These are phyloP conservation scores for Buddleja alternifolia DNA, from an alignment of 257 asterid species.

Conservation along the genomic window DNA sequence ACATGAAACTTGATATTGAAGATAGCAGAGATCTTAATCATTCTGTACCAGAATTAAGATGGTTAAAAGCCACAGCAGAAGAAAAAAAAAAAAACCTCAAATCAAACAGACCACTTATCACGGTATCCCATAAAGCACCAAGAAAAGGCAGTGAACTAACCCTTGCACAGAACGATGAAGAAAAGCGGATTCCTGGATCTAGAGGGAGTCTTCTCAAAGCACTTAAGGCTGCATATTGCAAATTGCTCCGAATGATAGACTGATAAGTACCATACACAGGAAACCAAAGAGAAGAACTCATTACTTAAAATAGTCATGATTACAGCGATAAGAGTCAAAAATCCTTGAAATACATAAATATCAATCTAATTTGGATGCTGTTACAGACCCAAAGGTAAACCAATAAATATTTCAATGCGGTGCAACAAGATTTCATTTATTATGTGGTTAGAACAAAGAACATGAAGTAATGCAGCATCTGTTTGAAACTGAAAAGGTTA, in stretches of 20 bases:
- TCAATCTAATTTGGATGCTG: constrained; percentile 1
- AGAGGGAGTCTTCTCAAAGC: constrained; percentile 99
- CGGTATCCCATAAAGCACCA: constrained; percentile 32
- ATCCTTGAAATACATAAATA: constrained; percentile 1
- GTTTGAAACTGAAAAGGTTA: neutral
- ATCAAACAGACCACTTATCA: constrained; percentile 15
- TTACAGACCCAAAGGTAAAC: neutral
- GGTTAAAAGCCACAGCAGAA: constrained; percentile 15
- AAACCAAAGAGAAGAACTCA: constrained; percentile 27
- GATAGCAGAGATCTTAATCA: constrained; percentile 24
- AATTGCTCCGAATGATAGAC: constrained; percentile 93
- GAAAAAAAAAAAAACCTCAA: constrained; percentile 15
- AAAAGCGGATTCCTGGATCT: constrained; percentile 97
- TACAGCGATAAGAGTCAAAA: constrained; percentile 13
- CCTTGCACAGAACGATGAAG: constrained; percentile 97
- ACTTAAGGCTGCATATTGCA: constrained; percentile 98
- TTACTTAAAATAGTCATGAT: constrained; percentile 26
- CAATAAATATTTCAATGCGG: constrained; percentile 4
- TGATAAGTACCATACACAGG: constrained; percentile 44
- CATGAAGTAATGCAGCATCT: neutral
- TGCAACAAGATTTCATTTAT: neutral
- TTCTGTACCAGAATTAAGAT: constrained; percentile 27
- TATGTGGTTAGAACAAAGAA: constrained; percentile 18
- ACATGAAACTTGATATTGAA: constrained; percentile 10
- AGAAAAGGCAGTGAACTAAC: constrained; percentile 48